Evolutionary conservation across 2,329 filamentous ascomycete genomes (phyloP).

Genomic region (Neonectria punicea): DNA sequence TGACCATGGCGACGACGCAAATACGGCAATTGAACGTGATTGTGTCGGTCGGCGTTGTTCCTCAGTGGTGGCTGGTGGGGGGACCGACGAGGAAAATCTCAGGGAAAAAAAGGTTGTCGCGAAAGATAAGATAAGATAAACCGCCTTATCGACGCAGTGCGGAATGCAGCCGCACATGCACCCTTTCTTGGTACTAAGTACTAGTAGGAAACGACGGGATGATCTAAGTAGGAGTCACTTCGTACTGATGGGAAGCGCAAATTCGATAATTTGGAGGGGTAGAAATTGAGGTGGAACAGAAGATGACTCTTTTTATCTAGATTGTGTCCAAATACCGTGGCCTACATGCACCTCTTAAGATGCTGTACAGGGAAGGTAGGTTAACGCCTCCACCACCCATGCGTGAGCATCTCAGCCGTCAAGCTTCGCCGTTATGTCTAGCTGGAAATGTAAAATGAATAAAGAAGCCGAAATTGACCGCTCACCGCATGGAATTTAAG

Average conservation of each 20-base stretch:
- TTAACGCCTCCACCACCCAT: too few species aligned
- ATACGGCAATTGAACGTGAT: constrained; percentile 13
- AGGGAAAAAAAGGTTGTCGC: background rate
- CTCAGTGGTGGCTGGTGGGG: constrained; percentile 13
- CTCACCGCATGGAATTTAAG: too few species aligned
- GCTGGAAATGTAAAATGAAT: too few species aligned
- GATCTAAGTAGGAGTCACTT: background rate
- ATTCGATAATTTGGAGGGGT: background rate
- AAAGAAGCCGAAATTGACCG: too few species aligned
- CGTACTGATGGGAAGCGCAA: background rate
- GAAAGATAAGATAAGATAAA: constrained; percentile 19
- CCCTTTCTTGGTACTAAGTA: too few species aligned
- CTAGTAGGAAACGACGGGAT: background rate
- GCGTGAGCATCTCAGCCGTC: too few species aligned
- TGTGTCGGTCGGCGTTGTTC: constrained; percentile 7
- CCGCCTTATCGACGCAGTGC: constrained; percentile 1
- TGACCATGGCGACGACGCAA: constrained; percentile 68
- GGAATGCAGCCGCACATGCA: background rate
- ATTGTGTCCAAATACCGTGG: too few species aligned
- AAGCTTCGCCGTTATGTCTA: too few species aligned
- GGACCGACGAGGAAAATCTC: constrained; percentile 15
- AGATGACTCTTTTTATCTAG: too few species aligned
- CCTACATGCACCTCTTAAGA: too few species aligned
- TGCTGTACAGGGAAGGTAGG: too few species aligned
- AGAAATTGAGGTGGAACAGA: too few species aligned